Evolutionary conservation across 352 stramenopile species (phyloP), one percentile per base, ranked within the genome.

Genomic region (Phytophthora pini): DNA sequence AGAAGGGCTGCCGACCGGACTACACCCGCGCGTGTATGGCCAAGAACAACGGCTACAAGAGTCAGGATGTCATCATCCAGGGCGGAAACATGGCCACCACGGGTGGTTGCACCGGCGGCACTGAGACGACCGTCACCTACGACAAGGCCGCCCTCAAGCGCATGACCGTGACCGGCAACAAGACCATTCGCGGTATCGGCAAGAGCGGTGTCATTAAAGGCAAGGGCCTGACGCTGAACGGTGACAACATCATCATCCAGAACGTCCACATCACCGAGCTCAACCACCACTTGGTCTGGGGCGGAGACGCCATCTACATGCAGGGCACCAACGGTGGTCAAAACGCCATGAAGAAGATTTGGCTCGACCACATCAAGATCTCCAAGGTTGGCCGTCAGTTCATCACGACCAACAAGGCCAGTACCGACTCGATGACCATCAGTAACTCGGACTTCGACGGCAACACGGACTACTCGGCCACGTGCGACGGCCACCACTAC

Each of bases 401-500:
- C 56, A 45, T 86, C 22, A 70, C 59, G 0, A 83, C 72, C 5
- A 66, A 79, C 61, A 63, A 54, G 41, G 71, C 64, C 0, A 65
- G 72, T 12, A 54, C 61, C 3, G 64, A 68, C 29, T 78, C 65
- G 20, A 55, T 83, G 55, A 86, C 77, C 12, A 77, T 86, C 65
- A 82, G 72, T 62, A 82, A 83, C 70, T 80, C 61, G 22, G 41
- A 48, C 20, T 48, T 48, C 20, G 41, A 48, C 17, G 41, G 41
- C 3, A 48, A 63, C 61, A 83, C 77, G 2, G 20, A 56, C n/a
- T 86, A 70, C 53, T 82, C 73, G 8, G 57, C 76, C 1, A 57
- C 74, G 40, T 86, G 77, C 38, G 74, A 86, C 34, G 72, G 73
- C 24, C 74, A 68, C 58, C 77, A 86, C 59, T 86, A 86, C 68